Conservation (phyloP, 169 alveolate genomes). For the Perkinsus chesapeaki region DNA sequence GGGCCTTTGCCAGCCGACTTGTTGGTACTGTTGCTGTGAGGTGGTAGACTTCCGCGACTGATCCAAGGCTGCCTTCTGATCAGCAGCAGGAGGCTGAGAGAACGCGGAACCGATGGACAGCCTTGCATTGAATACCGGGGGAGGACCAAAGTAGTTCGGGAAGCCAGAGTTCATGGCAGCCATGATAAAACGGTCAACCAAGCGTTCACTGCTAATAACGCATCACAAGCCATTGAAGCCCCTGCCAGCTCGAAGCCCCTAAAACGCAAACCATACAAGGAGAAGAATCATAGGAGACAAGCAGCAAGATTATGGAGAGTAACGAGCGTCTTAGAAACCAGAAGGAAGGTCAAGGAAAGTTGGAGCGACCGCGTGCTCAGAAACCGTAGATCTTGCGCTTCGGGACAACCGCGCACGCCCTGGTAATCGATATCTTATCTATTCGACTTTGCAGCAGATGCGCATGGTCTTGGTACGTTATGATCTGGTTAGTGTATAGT, state of each 20-base stretch:
- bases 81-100: neutral
- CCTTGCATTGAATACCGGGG: neutral
- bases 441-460: neutral
- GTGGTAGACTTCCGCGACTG: neutral
- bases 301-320: neutral
- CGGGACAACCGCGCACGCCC: neutral
- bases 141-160: neutral
- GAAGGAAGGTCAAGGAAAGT: neutral
- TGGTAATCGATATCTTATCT: neutral
- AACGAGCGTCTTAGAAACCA: neutral
- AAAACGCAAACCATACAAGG: neutral
- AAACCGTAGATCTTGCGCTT: neutral
- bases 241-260: neutral
- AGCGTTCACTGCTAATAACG: neutral
- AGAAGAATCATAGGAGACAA: neutral
- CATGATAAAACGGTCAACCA: neutral
- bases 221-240: neutral
- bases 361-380: neutral
- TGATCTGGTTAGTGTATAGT: too few species aligned
- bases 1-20: neutral
- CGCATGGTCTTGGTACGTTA: neutral
- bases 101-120: neutral
- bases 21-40: neutral
- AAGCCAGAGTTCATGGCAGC: neutral
- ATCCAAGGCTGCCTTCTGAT: neutral